Evolutionary conservation across 176 grass and related monocot species (phyloP), one percentile per base, ranked within the genome.

Genomic region (Oryza longistaminata): DNA sequence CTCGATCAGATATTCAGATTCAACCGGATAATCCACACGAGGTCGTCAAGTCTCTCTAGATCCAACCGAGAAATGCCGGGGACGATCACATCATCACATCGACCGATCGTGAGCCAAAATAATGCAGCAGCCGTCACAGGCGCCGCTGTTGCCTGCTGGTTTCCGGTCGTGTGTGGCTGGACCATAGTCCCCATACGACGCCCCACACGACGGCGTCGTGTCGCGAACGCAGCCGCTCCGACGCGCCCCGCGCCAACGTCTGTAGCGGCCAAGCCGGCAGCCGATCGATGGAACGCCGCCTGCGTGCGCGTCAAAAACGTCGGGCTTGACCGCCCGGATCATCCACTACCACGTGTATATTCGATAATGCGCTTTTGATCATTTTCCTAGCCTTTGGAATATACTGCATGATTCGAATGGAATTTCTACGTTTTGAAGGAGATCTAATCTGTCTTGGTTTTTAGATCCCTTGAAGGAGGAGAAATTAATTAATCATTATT

Each of bases 251-350:
- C 16, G 19, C 52, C 46, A 3, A 45, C 70, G 40, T 37, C 21
- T 35, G 49, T 19, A n/a, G 29, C 52, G 75, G 37, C 49, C 49
- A 31, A 31, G 29, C 29, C 29, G 29, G 29, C 29, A 17, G 49
- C 49, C 11, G 49, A 52, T 52, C 14, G 14, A 17, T 52, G 12
- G 14, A 52, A 52, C 14, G 49, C 49, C 49, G 48, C 49, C 49
- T 11, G 27, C 75, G 77, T 67, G 68, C 77, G n/a, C 70, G 85
- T 74, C 85, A 81, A 52, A 87, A 60, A 68, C 87, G 26, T 31
- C 70, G 64, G 49, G 37, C 40, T 75, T 70, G 86, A 78, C 53
- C 26, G 72, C 27, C 87, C 86, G 5, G 24, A 15, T 22, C 65
- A n/a, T 73, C 14, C 11, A 9, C 34, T 13, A 29, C 53, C 53